phyloP scores from a whole-genome alignment of 1,284 basidiomycete genomes.

The Cryptococcus amylolentus region DNA sequence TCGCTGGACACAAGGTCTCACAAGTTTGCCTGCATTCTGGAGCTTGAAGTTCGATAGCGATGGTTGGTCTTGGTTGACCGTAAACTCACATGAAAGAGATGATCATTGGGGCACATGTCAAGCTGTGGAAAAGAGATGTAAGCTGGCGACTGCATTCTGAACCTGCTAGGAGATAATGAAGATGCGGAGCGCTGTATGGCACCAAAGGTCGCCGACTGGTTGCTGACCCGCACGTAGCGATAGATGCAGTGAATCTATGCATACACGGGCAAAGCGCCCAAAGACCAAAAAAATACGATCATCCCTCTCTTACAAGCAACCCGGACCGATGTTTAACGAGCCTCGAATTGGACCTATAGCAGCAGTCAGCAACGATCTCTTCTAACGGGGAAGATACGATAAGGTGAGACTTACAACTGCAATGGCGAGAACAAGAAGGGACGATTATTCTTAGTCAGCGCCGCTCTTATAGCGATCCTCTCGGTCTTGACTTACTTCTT shows the following conservation, averaged over 20 bases:
- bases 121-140: too few species aligned
- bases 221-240: background rate
- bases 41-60: too few species aligned
- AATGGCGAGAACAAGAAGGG: background rate
- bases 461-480: background rate
- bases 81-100: too few species aligned
- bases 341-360: constrained; percentile 41
- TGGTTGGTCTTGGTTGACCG: too few species aligned
- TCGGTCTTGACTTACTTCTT: constrained; percentile 65
- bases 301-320: too few species aligned
- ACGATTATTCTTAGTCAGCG: background rate
- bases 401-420: constrained; percentile 6
- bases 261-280: background rate
- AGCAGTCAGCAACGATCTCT: constrained; percentile 4
- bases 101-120: too few species aligned
- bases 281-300: too few species aligned
- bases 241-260: constrained; percentile 1
- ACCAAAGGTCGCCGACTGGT: background rate
- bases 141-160: background rate
- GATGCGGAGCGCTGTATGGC: background rate
- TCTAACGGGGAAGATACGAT: background rate
- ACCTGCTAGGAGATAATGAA: too few species aligned
- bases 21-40: too few species aligned
- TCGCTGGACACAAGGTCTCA: too few species aligned
- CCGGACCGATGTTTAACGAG: constrained; percentile 17